Conservation (phyloP, 129 eudicot species). For the Chrysanthemum makinoi region DNA sequence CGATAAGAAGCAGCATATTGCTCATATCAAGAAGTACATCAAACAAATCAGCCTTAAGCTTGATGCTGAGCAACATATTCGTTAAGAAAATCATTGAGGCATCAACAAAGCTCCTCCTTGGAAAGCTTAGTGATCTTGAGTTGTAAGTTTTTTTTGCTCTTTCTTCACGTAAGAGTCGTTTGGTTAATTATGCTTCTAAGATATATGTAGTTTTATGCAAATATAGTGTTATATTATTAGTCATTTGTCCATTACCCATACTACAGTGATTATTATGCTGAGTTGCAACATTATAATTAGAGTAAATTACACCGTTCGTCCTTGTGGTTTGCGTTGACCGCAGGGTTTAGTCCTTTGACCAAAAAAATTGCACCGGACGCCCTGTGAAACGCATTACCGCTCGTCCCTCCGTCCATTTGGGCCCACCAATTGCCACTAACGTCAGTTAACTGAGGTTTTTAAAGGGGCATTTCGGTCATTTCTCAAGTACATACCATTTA, state of each 20-base stretch:
- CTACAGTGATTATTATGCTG: background rate
- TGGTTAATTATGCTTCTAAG: background rate
- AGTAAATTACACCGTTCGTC: too few species aligned
- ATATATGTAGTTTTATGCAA: background rate
- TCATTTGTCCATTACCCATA: too few species aligned
- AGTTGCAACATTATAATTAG: too few species aligned
- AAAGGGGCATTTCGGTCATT: too few species aligned
- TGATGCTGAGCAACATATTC: constrained; percentile 43
- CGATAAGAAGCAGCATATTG: constrained; percentile 71
- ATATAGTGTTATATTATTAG: background rate
- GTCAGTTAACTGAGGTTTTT: too few species aligned
- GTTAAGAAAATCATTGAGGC: constrained; percentile 65
- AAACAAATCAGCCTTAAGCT: constrained; percentile 63
- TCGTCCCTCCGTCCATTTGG: too few species aligned
- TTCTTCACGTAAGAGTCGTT: background rate
- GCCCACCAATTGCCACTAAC: too few species aligned
- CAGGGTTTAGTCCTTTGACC: too few species aligned
- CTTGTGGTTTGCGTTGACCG: too few species aligned
- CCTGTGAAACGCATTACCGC: too few species aligned
- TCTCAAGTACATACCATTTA: too few species aligned
- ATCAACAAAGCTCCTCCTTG: constrained; percentile 58
- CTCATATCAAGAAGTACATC: constrained; percentile 62
- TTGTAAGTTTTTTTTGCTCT: constrained; percentile 42
- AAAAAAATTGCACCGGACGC: too few species aligned
- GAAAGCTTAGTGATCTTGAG: constrained; percentile 72